Base-by-base conservation (phyloP, 2,329 filamentous ascomycete species). In the Cladosporium sp. region DNA sequence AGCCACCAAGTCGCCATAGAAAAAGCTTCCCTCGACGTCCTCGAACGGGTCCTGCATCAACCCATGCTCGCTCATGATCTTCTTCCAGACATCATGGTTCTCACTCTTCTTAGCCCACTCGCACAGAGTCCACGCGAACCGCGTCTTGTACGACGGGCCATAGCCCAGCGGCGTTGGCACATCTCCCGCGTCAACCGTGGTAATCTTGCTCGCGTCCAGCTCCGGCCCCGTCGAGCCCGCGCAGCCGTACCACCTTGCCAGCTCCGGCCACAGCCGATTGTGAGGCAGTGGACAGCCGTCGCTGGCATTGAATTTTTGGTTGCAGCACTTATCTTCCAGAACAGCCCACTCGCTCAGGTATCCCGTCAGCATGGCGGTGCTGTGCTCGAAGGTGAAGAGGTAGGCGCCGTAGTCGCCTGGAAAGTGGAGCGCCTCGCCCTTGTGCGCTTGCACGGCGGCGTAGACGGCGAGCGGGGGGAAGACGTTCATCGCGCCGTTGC, bases 281-380 rank as follows among this genome's bases (percentile, higher is more conserved):
- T 73, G 78, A 1, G 72, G 74, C 16, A 78, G 72, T 0, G 67
- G 64, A 11, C 65, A 69, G 4, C 70, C 72, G 46, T 81, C 76
- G 32, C 63, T 63, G 0, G 72, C 71, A 54, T 80, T 80, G 64
- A 79, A 77, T 5, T 66, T 70, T 59, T 80, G 62, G 54, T 77
- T 70, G 48, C 59, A 63, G 8, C 72, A 69, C 4, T 62, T 62
- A 0, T 69, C 67, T 1, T 67, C 71, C 16, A 80, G 60, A 0
- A 73, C 74, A 0, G 72, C 72, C 76, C 76, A 81, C 60, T 78
- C 76, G 13, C 66, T 68, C 22, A 80, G 68, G 54, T 77, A 76
- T 0, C 69, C 73, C 37, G 76, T 80, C 57, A 80, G 60, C 60
- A 68, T 67, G 4, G 74, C 76, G 2, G 68, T 72, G 40, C 69